A percentile compares a stretch with the other conserved stretches of the same genome.
Evolutionary conservation across 805 yeast species (phyloP).

Genomic region (Teunomyces lycoperdinae): DNA sequence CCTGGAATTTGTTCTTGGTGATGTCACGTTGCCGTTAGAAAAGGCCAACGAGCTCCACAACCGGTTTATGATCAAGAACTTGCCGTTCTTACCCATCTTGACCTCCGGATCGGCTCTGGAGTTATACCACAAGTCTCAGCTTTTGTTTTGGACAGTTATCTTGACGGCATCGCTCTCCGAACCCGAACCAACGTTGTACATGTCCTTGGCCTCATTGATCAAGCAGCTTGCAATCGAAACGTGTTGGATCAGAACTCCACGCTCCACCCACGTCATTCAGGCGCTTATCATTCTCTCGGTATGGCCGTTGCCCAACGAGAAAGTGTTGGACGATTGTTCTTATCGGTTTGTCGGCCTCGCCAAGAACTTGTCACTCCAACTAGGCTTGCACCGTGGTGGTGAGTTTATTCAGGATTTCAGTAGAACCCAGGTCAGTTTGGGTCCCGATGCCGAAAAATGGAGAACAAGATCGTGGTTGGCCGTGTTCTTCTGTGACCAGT

Average conservation of each 20-base stretch:
- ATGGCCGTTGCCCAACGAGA: conserved; percentile 94
- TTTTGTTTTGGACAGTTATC: conserved; percentile 88
- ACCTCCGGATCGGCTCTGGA: conserved; percentile 69
- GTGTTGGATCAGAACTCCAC: conserved; percentile 89
- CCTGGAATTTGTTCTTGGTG: conserved; percentile 72
- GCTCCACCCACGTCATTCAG: conserved; percentile 91
- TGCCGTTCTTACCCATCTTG: conserved; percentile 79
- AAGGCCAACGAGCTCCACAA: conserved; percentile 74
- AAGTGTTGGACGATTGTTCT: conserved; percentile 87
- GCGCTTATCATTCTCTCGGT: conserved; percentile 78
- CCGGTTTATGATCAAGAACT: conserved; percentile 60
- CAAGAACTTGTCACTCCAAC: conserved; percentile 75
- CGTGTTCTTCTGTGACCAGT: conserved; percentile 82
- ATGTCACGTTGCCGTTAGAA: conserved; percentile 60
- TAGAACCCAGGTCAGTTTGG: conserved; percentile 79
- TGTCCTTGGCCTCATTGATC: conserved; percentile 69
- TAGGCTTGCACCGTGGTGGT: conserved; percentile 85
- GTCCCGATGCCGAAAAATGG: conserved; percentile 90
- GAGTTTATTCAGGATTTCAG: conserved; percentile 88
- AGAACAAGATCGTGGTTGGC: conserved; percentile 91
- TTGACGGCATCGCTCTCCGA: conserved; percentile 82
- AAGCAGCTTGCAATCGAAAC: conserved; percentile 87
- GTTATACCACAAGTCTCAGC: conserved; percentile 76
- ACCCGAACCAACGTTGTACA: conserved; percentile 81
- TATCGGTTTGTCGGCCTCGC: conserved; percentile 88